Conservation (phyloP, 495 filamentous ascomycete species). For the Aspergillus coremiiformis region DNA sequence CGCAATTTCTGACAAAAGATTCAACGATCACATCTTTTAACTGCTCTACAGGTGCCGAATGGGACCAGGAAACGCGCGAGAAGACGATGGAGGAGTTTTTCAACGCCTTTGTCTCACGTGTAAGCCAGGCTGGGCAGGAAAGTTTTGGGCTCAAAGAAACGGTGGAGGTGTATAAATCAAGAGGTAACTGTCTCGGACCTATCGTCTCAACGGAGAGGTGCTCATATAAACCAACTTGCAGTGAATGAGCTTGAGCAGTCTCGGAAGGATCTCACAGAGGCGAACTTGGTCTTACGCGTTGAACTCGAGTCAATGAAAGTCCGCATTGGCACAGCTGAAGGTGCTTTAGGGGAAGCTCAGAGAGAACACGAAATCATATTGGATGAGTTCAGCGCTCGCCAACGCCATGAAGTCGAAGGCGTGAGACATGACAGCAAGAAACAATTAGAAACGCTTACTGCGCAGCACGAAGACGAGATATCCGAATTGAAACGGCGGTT, state of each 20-base stretch:
- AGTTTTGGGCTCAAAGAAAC: slow-evolving; percentile 59
- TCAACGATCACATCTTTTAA: slow-evolving; percentile 53
- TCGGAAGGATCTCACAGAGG: slow-evolving; percentile 47
- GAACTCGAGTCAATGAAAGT: slow-evolving; percentile 52
- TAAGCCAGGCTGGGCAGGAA: slow-evolving; percentile 54
- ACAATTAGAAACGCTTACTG: slow-evolving; percentile 30
- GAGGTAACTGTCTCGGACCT: slow-evolving; percentile 50
- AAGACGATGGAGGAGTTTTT: slow-evolving; percentile 59
- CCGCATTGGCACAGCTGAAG: slow-evolving; percentile 36
- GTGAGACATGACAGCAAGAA: slow-evolving; percentile 32
- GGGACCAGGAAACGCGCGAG: slow-evolving; percentile 62
- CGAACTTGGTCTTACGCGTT: slow-evolving; percentile 47
- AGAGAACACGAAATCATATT: slow-evolving; percentile 49
- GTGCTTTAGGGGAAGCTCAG: slow-evolving; percentile 43
- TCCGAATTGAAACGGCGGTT: slow-evolving; percentile 40
- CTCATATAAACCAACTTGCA: slow-evolving; percentile 25
- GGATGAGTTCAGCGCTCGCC: slow-evolving; percentile 47
- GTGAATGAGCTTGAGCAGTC: slow-evolving; percentile 60
- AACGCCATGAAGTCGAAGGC: slow-evolving; percentile 43
- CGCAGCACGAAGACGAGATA: slow-evolving; percentile 44
- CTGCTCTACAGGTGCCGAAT: slow-evolving; percentile 47
- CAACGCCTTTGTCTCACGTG: slow-evolving; percentile 49
- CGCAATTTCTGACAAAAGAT: slow-evolving; percentile 59
- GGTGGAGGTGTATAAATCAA: slow-evolving; percentile 59
- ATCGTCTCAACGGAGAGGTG: not conserved